These are phyloP conservation scores for Aspergillus amoenus DNA, from an alignment of 2,329 filamentous ascomycete genomes.

Conservation along the genomic window DNA sequence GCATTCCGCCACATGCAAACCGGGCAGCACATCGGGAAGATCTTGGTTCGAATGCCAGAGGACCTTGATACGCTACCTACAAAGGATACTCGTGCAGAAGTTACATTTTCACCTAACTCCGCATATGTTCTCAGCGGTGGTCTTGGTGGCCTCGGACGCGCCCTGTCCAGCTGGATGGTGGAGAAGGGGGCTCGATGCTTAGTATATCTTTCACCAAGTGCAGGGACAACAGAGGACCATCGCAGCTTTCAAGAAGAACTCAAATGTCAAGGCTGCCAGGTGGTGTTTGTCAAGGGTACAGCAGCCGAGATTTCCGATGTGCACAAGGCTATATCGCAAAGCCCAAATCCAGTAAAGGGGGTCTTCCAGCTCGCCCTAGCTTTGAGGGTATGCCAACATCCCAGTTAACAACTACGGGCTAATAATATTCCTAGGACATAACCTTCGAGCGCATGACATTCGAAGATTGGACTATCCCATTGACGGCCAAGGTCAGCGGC, in stretches of 20 bases:
- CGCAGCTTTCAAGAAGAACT: constrained; percentile 10
- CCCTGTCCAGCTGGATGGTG: constrained; percentile 17
- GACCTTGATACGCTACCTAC: background rate
- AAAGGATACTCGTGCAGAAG: background rate
- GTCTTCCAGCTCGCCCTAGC: constrained; percentile 23
- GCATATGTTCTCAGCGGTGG: constrained; percentile 19
- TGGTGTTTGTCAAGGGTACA: constrained; percentile 2
- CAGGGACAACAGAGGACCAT: background rate
- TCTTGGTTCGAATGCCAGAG: constrained; percentile 33
- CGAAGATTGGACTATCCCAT: constrained; percentile 28
- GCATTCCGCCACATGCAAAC: constrained; percentile 34
- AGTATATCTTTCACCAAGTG: constrained; percentile 13
- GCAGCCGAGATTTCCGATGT: constrained; percentile 9
- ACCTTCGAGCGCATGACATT: constrained; percentile 24
- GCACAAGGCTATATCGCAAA: constrained; percentile 1
- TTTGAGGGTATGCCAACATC: constrained; percentile 1
- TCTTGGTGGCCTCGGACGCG: constrained; percentile 17
- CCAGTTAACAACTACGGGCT: fast-evolving
- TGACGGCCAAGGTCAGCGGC: constrained; percentile 34
- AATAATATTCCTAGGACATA: background rate
- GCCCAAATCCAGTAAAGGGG: constrained; percentile 11
- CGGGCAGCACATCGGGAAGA: constrained; percentile 41
- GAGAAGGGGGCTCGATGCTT: constrained; percentile 15
- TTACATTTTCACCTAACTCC: constrained; percentile 23
- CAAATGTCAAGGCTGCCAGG: background rate